Evolutionary conservation across 148 eudicot species (phyloP).

Genomic region (Camellia japonica): DNA sequence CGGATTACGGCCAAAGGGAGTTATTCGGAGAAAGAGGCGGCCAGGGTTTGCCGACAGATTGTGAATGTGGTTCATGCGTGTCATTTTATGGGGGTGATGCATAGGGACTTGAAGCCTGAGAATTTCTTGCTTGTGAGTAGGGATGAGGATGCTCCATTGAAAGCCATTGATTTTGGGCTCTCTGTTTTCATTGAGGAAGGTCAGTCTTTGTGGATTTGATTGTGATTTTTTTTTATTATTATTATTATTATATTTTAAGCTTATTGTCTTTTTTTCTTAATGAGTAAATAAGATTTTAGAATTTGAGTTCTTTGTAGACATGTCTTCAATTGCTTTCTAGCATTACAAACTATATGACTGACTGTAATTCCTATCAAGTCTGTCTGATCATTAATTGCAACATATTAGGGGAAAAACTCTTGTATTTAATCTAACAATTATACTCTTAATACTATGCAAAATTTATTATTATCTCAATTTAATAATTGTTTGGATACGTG

Average conservation of each 20-base stretch:
- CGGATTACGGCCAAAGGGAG: constrained; percentile 58
- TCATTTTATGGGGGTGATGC: constrained; percentile 97
- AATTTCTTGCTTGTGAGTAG: constrained; percentile 67
- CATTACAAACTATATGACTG: background rate
- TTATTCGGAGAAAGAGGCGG: constrained; percentile 80
- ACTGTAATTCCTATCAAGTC: background rate
- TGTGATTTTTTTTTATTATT: background rate
- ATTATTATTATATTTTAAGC: background rate
- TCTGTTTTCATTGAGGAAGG: constrained; percentile 88
- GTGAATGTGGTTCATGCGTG: constrained; percentile 93
- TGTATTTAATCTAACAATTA: no score
- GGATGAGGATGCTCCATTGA: constrained; percentile 51
- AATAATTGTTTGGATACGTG: no score
- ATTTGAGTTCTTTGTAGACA: background rate
- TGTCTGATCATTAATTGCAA: background rate
- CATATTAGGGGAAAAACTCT: background rate
- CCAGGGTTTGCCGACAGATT: constrained; percentile 70
- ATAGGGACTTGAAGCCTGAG: constrained; percentile 93
- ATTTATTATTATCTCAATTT: no score
- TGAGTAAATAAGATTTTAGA: background rate
- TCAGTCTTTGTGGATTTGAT: constrained; percentile 17
- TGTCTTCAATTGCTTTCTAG: background rate
- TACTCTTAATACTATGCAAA: no score
- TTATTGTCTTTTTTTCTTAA: background rate
- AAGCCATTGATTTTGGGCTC: constrained; percentile 89